phyloP scores from a whole-genome alignment of 805 yeast species.

The Scheffersomyces stipitis region DNA sequence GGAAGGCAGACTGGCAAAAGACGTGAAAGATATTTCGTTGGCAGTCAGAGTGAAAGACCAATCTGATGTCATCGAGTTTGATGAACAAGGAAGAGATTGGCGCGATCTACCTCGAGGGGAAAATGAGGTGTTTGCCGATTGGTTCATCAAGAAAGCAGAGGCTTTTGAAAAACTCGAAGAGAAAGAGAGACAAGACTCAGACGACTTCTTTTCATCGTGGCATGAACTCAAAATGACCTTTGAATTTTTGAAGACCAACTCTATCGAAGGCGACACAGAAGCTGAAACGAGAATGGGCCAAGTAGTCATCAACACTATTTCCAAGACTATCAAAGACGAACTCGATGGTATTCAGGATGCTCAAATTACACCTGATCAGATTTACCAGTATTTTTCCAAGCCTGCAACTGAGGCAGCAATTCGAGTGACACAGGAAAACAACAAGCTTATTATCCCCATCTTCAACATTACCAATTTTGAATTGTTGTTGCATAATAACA shows the following conservation, averaged over 20 bases:
- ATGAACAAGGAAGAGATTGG: constrained; percentile 67
- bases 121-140: constrained; percentile 34
- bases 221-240: constrained; percentile 22
- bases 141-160: constrained; percentile 17
- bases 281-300: constrained; percentile 32
- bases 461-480: constrained; percentile 47
- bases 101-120: constrained; percentile 66
- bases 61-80: constrained; percentile 44
- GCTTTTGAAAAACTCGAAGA: constrained; percentile 17
- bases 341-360: constrained; percentile 12
- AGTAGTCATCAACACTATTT: constrained; percentile 47
- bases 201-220: constrained; percentile 28
- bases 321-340: constrained; percentile 51
- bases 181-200: constrained; percentile 17
- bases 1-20: constrained; percentile 4
- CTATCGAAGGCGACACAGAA: constrained; percentile 25
- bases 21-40: constrained; percentile 3
- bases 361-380: constrained; percentile 47
- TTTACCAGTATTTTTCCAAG: constrained; percentile 47
- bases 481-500: constrained; percentile 50
- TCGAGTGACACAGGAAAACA: constrained; percentile 21
- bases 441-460: constrained; percentile 30
- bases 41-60: constrained; percentile 18
- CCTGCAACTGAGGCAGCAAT: constrained; percentile 27
- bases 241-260: constrained; percentile 21